Conservation (phyloP, 257 asterid genomes). For the Ilex asprella region DNA sequence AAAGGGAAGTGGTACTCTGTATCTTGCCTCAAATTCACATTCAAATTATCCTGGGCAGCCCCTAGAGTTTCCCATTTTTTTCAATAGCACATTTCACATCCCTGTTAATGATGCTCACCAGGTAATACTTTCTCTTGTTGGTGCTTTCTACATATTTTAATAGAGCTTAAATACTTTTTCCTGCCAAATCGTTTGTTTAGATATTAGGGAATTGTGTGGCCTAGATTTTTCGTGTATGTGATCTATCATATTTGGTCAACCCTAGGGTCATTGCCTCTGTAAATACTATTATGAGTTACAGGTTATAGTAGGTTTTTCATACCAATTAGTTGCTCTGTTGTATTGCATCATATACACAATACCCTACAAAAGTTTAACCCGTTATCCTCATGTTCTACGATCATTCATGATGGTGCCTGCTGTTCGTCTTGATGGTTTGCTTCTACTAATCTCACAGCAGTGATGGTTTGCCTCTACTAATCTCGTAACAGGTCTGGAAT, state of each 20-base stretch:
- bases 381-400: no score
- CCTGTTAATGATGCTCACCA: slow-evolving; percentile 92
- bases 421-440: neutral
- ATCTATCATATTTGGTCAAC: no score
- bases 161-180: neutral
- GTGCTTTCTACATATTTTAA: neutral
- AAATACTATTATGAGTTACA: no score
- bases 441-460: slow-evolving; percentile 29
- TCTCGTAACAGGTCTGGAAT: slow-evolving; percentile 54
- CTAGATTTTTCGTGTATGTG: no score
- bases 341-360: no score
- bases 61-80: slow-evolving; percentile 47
- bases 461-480: slow-evolving; percentile 11
- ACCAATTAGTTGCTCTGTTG: no score
- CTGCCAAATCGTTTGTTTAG: neutral
- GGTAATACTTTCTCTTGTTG: slow-evolving; percentile 28
- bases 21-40: slow-evolving; percentile 61
- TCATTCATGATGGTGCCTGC: neutral
- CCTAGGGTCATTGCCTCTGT: no score
- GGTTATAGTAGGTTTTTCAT: no score
- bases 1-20: slow-evolving; percentile 81
- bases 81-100: slow-evolving; percentile 71
- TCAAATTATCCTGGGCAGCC: slow-evolving; percentile 67
- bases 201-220: no score
- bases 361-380: no score